Conservation (phyloP, 352 stramenopile species). For the Blastocystis sp. region DNA sequence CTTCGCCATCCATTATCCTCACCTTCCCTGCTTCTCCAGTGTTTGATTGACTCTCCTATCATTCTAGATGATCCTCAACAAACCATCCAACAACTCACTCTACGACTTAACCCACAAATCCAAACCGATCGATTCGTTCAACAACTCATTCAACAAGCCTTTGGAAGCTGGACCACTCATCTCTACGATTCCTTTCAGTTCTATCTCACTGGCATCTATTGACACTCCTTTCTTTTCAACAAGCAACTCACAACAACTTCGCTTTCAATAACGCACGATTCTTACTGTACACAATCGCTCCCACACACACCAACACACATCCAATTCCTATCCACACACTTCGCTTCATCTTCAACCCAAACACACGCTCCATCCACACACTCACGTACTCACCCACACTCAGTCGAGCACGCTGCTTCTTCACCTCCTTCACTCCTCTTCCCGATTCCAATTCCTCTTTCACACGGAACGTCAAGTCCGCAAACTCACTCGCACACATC, state of each 20-base stretch:
- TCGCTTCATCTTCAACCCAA: not conserved
- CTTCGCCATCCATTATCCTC: conserved; percentile 67
- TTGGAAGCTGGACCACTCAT: conserved; percentile 76
- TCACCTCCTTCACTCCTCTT: conserved; percentile 64
- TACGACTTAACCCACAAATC: not conserved
- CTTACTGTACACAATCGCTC: not conserved
- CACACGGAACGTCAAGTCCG: conserved; percentile 66
- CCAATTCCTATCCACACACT: not conserved
- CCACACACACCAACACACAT: not conserved
- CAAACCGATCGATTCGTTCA: conserved; percentile 65
- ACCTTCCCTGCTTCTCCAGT: conserved; percentile 58
- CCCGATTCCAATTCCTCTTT: conserved; percentile 68
- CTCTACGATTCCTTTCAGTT: conserved; percentile 81
- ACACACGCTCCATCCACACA: not conserved
- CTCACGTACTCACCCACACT: not conserved
- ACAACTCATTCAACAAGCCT: conserved; percentile 72
- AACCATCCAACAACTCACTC: not conserved
- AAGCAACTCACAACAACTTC: not conserved
- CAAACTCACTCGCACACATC: conserved; percentile 70
- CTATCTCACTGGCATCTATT: conserved; percentile 73
- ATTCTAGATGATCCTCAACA: not conserved
- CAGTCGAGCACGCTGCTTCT: conserved; percentile 62
- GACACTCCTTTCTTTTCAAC: conserved; percentile 25
- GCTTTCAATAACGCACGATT: not conserved
- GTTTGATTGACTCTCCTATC: not conserved